phyloP scores from a whole-genome alignment of 805 yeast genomes.

The Suhomyces xylopsoci region DNA sequence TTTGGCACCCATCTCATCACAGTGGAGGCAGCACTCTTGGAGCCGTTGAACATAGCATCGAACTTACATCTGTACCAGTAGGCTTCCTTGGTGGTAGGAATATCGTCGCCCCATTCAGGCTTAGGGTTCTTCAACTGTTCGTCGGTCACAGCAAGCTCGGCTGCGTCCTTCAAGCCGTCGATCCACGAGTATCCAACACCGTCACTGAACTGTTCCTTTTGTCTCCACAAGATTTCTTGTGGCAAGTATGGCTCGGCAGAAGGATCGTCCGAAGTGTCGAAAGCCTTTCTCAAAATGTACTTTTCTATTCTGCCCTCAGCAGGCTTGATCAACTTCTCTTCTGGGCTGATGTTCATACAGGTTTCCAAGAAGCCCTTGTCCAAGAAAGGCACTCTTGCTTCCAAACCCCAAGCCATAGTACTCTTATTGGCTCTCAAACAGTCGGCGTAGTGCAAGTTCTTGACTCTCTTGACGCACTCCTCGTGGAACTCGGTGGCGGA shows the following conservation, averaged over 20 bases:
- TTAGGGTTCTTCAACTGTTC: slow-evolving; percentile 89
- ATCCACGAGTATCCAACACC: slow-evolving; percentile 99
- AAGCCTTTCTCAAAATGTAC: slow-evolving; percentile 95
- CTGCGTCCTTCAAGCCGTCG: slow-evolving; percentile 94
- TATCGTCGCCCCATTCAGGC: slow-evolving; percentile 93
- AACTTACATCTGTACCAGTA: slow-evolving; percentile 98
- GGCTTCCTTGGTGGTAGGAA: slow-evolving; percentile 97
- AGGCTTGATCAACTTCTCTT: slow-evolving; percentile 78
- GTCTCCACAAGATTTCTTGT: slow-evolving; percentile 97
- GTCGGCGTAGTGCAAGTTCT: slow-evolving; percentile 95
- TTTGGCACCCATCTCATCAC: slow-evolving; percentile 99
- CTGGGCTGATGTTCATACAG: slow-evolving; percentile 92
- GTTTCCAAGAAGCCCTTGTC: slow-evolving; percentile 89
- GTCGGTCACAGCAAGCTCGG: slow-evolving; percentile 81
- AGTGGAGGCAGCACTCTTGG: slow-evolving; percentile 88
- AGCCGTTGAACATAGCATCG: slow-evolving; percentile 81
- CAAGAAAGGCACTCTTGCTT: slow-evolving; percentile 98
- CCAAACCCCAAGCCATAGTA: slow-evolving; percentile 99
- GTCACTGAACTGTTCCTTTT: slow-evolving; percentile 98
- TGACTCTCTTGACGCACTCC: slow-evolving; percentile 93
- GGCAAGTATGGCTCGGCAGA: slow-evolving; percentile 83
- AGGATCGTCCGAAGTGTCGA: slow-evolving; percentile 87
- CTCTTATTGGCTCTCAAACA: slow-evolving; percentile 99
- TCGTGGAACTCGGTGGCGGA: slow-evolving; percentile 87
- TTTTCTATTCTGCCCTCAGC: slow-evolving; percentile 83